These are phyloP conservation scores for Ormosia emarginata DNA, from an alignment of 306 rosid species.

Conservation along the genomic window DNA sequence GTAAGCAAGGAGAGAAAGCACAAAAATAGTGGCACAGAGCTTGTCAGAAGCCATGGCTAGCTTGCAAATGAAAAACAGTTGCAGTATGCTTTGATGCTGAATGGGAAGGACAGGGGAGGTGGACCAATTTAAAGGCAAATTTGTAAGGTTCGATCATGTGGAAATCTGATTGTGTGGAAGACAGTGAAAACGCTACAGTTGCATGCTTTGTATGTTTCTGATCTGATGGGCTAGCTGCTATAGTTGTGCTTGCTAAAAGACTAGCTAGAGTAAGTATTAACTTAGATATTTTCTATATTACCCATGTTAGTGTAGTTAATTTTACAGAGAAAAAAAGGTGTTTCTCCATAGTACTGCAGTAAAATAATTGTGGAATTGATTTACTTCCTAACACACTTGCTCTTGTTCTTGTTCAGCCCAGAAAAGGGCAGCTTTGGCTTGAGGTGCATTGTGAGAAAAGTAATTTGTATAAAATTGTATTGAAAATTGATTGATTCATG, in stretches of 20 bases:
- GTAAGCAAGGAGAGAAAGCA: constrained; percentile 46
- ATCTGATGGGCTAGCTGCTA: neutral
- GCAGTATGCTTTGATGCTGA: neutral
- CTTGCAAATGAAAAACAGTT: neutral
- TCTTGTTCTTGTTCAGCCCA: neutral
- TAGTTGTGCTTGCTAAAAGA: neutral
- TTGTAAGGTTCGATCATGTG: constrained; percentile 34
- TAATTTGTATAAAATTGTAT: too few relatives aligned
- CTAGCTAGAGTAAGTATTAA: neutral
- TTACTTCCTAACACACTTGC: neutral
- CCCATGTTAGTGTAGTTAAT: neutral
- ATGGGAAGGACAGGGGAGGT: neutral
- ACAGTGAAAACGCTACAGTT: constrained; percentile 32
- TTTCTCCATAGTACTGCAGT: neutral
- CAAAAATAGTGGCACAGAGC: constrained; percentile 41
- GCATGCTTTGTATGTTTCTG: constrained; percentile 48
- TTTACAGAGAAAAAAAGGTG: neutral
- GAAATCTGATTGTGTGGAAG: constrained; percentile 46
- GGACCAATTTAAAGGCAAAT: constrained; percentile 46
- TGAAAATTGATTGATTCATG: too few relatives aligned
- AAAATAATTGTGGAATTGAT: neutral
- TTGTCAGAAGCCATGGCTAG: constrained; percentile 52
- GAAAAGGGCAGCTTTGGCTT: constrained; percentile 5
- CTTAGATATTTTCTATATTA: neutral
- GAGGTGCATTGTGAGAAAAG: neutral